A percentile compares a stretch with the other conserved stretches of the same genome.
Evolutionary conservation across 176 grass and related monocot genomes (phyloP).

Genomic region (Paspalum notatum): DNA sequence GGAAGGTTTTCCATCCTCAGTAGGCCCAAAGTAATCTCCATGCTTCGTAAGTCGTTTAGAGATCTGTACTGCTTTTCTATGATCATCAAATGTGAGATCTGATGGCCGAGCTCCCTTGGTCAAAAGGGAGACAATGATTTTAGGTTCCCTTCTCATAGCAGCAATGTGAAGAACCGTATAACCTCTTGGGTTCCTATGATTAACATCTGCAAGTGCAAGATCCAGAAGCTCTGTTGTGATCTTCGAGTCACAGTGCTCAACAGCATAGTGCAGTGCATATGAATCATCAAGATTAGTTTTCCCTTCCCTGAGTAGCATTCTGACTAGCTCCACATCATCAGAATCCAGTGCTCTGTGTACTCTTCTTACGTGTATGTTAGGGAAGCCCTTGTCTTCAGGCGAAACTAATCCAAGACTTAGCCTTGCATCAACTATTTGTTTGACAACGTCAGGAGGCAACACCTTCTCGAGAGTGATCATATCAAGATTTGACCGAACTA

Average conservation of each 20-base stretch:
- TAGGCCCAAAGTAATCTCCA: conserved; percentile 48
- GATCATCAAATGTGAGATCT: conserved; percentile 75
- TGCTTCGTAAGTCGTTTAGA: conserved; percentile 68
- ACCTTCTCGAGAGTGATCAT: conserved; percentile 77
- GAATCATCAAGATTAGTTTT: conserved; percentile 83
- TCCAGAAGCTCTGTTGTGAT: conserved; percentile 89
- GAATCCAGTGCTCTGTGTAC: conserved; percentile 78
- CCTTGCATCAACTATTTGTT: conserved; percentile 64
- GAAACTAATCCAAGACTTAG: conserved; percentile 52
- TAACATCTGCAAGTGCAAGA: conserved; percentile 82
- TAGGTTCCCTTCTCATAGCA: conserved; percentile 82
- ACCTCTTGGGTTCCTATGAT: conserved; percentile 72
- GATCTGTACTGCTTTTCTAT: conserved; percentile 87
- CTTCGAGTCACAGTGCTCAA: conserved; percentile 88
- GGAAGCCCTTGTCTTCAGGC: conserved; percentile 48
- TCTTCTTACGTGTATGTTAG: conserved; percentile 71
- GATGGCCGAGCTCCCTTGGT: conserved; percentile 82
- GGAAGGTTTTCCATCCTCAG: conserved; percentile 61
- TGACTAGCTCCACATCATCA: conserved; percentile 90
- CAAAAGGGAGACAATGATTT: conserved; percentile 88
- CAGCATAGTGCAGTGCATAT: conserved; percentile 91
- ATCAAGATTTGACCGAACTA: conserved; percentile 68
- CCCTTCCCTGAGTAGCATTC: conserved; percentile 85
- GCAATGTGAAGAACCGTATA: conserved; percentile 92
- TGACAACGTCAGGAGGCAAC: conserved; percentile 56